Base-by-base conservation (phyloP, 345 rosid species). In the Eucalyptus pauciflora region DNA sequence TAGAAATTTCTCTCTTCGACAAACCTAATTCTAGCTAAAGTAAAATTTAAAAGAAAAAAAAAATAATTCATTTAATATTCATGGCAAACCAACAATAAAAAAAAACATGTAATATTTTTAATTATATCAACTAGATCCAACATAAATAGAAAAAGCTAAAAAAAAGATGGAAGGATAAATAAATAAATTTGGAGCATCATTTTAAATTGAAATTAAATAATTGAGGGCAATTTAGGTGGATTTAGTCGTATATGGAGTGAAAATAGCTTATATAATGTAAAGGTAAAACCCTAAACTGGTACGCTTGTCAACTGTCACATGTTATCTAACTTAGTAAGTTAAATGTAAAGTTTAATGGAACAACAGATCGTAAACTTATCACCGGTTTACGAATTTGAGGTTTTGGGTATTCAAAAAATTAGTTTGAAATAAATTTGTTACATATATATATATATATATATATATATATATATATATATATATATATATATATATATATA, bases 341-440 rank as follows among this genome's bases (percentile, higher is more conserved):
- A 2, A 54, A 3, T 0, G 5, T 2, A 54, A 22, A 54, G 22
- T 54, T 54, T 54, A 54, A 54, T 18, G 1, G 25, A 54, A 54
- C 2, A 18, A 22, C 10, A 9, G 0, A 54, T 1, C 7, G 1
- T 22, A 54, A 54, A 22, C 11, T 54, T 54, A 9, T 54, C 60
- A 54, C 2, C 0, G 10, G 2, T 54, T 20, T 54, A 54, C 0
- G 27, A 18, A 9, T 54, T 54, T 54, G 0, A 22, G 11, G 1
- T 54, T 49, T n/a, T n/a, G n/a, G n/a, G n/a, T n/a, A n/a, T n/a
- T n/a, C n/a, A n/a, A n/a, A 50, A 54, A 22, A 54, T 20, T 54
- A 54, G 11, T 7, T 22, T 54, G 25, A 20, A 54, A 54, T 22
- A 54, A 54, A 54, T 54, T 54, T 54, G 5, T 54, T 5, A 54